Evolutionary conservation across 805 yeast genomes (phyloP).

Genomic region (Sugiyamaella mastotermitis): DNA sequence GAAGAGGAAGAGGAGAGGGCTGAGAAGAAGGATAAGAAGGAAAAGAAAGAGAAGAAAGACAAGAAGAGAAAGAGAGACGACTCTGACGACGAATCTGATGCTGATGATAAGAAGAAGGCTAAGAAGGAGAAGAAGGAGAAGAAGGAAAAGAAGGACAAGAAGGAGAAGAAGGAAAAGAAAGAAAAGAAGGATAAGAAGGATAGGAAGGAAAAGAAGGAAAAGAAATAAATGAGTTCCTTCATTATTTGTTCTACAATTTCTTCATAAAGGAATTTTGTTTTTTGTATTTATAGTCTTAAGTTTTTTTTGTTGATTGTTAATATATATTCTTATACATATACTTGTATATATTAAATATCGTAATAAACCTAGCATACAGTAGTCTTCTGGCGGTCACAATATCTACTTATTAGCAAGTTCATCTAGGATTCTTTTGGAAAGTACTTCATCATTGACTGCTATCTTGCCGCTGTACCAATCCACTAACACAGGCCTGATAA

Average conservation of each 20-base stretch:
- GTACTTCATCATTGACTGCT: conserved; percentile 42
- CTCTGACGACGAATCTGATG: conserved; percentile 16
- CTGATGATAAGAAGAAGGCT: conserved; percentile 28
- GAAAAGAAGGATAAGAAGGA: conserved; percentile 34
- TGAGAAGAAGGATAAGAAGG: conserved; percentile 28
- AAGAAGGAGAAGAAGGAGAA: conserved; percentile 27
- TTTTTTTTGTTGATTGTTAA: too few relatives aligned
- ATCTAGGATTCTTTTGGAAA: conserved; percentile 39
- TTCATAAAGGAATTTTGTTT: too few relatives aligned
- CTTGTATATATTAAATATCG: too few relatives aligned
- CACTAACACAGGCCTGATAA: conserved; percentile 43
- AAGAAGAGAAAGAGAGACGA: conserved; percentile 26
- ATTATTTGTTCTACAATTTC: too few relatives aligned
- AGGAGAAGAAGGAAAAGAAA: conserved; percentile 36
- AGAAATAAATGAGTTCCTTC: conserved; percentile 42
- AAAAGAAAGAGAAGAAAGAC: conserved; percentile 29
- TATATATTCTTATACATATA: too few relatives aligned
- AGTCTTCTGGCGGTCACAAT: too few relatives aligned
- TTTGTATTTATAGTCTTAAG: too few relatives aligned
- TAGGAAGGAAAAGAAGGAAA: conserved; percentile 41
- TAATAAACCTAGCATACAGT: too few relatives aligned
- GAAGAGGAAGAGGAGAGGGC: conserved; percentile 46
- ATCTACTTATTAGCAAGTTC: conserved; percentile 17
- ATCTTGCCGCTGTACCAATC: conserved; percentile 57
- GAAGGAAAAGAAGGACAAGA: conserved; percentile 44